These are phyloP conservation scores for Saccharomyces uvarum DNA, from an alignment of 1,139 yeast genomes.

Conservation along the genomic window DNA sequence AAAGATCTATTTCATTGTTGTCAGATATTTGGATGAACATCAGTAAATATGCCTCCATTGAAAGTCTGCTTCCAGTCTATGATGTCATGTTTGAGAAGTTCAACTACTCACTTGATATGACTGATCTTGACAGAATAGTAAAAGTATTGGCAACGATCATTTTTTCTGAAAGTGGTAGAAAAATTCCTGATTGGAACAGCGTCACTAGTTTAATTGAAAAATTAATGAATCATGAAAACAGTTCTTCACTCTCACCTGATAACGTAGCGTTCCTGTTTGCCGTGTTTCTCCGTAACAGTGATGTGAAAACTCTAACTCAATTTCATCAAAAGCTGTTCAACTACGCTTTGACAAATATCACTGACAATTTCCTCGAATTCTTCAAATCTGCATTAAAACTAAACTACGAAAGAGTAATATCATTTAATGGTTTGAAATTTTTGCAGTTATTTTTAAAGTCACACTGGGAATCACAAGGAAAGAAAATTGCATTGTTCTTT, in stretches of 20 bases:
- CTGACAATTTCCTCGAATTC: constrained; percentile 41
- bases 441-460: constrained; percentile 45
- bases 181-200: constrained; percentile 38
- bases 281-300: constrained; percentile 52
- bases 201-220: constrained; percentile 15
- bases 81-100: constrained; percentile 31
- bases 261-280: constrained; percentile 35
- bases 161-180: constrained; percentile 65
- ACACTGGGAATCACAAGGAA: constrained; percentile 32
- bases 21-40: constrained; percentile 54
- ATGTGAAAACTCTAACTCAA: constrained; percentile 43
- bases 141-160: constrained; percentile 39
- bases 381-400: constrained; percentile 41
- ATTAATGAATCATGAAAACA: constrained; percentile 8
- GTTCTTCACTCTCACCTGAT: constrained; percentile 19
- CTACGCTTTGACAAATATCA: constrained; percentile 31
- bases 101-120: background rate
- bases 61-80: constrained; percentile 45
- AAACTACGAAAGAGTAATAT: constrained; percentile 40
- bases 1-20: constrained; percentile 36
- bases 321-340: constrained; percentile 41
- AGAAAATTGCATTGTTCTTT: constrained; percentile 42
- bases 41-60: constrained; percentile 54
- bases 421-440: constrained; percentile 39
- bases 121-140: constrained; percentile 12